Evolutionary conservation across 2,329 filamentous ascomycete genomes (phyloP).

Genomic region (Aspergillus ibericus): DNA sequence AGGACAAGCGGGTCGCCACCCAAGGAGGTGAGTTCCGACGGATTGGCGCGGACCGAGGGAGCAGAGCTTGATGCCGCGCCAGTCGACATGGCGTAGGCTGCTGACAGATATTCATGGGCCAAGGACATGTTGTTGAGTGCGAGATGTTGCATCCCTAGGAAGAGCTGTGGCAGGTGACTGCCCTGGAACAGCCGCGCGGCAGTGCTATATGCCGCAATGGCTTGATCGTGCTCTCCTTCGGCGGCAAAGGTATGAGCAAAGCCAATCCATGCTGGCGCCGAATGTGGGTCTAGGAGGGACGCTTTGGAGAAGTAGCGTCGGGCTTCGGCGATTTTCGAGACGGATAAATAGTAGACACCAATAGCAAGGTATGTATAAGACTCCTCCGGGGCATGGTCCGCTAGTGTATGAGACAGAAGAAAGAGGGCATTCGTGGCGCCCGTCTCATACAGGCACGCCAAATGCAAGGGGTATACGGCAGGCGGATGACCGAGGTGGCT

Average conservation of each 20-base stretch:
- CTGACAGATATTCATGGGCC: conserved; percentile 90
- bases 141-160: conserved; percentile 97
- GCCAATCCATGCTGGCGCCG: conserved; percentile 96
- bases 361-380: conserved; percentile 92
- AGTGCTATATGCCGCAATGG: conserved; percentile 95
- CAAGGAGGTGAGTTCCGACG: conserved; percentile 25
- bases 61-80: conserved; percentile 36
- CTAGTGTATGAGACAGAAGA: conserved; percentile 85
- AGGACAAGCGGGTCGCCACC: conserved; percentile 76
- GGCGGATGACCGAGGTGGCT: conserved; percentile 47
- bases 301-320: conserved; percentile 96
- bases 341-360: conserved; percentile 89
- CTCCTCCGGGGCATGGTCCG: conserved; percentile 87
- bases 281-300: conserved; percentile 95
- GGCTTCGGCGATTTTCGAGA: conserved; percentile 86
- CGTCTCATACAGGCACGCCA: conserved; percentile 88
- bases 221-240: conserved; percentile 96
- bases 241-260: conserved; percentile 98
- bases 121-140: conserved; percentile 92
- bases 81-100: conserved; percentile 67
- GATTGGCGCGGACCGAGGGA: conserved; percentile 25
- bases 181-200: conserved; percentile 94
- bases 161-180: conserved; percentile 91
- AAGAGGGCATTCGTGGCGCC: conserved; percentile 85
- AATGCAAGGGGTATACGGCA: conserved; percentile 78